Percentiles rank a stretch among this genome's conserved stretches.
These are phyloP conservation scores for Dendrobium huoshanense DNA, from an alignment of 106 monocot genomes.

Conservation along the genomic window DNA sequence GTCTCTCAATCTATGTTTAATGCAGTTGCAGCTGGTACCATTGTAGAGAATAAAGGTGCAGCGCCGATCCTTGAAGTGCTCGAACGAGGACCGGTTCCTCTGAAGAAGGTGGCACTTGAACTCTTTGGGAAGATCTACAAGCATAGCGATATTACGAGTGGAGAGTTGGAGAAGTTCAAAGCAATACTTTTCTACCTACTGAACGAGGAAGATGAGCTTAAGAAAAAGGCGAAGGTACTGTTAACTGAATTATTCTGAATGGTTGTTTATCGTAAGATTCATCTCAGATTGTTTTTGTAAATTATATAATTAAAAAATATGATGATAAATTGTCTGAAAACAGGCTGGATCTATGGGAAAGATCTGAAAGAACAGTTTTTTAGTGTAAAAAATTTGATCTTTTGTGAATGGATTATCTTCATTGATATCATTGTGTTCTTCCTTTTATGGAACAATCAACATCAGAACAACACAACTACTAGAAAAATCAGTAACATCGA, in stretches of 20 bases:
- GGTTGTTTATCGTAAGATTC: neutral
- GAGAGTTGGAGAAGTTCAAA: neutral
- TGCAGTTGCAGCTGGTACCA: neutral
- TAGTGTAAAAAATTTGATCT: too few species aligned
- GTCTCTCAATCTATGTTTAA: neutral
- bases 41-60: slow-evolving; percentile 7
- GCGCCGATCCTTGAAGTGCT: slow-evolving; percentile 9
- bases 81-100: neutral
- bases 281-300: neutral
- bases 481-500: too few species aligned
- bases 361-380: too few species aligned
- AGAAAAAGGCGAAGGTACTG: neutral
- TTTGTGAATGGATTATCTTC: too few species aligned
- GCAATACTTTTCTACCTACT: neutral
- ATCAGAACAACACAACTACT: too few species aligned
- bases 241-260: neutral
- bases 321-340: too few species aligned
- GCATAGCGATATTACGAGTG: neutral
- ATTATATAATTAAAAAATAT: neutral
- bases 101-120: slow-evolving; percentile 3
- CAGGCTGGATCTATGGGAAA: too few species aligned
- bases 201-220: neutral
- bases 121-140: neutral
- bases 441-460: too few species aligned
- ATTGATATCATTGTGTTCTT: too few species aligned